Percentiles rank a stretch among this genome's conserved stretches.
Evolutionary conservation across 2,329 filamentous ascomycete genomes (phyloP).

Genomic region (Lasiodiplodia hormozganensis): DNA sequence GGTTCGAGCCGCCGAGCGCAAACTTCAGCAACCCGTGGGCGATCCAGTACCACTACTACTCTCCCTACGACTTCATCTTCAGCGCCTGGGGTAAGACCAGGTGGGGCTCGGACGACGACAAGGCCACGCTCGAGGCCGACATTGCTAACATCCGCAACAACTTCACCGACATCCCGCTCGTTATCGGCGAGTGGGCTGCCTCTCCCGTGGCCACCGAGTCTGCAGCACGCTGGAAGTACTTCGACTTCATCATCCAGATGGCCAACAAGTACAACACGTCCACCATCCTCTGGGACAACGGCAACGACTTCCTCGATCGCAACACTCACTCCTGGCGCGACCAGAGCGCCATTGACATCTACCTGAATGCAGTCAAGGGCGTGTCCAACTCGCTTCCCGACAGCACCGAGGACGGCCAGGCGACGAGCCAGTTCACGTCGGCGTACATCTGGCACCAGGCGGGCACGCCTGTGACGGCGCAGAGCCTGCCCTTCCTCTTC

Average conservation of each 20-base stretch:
- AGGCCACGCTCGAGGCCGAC: slow-evolving; percentile 57
- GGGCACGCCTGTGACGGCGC: slow-evolving; percentile 51
- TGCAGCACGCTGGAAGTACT: slow-evolving; percentile 65
- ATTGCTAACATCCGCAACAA: slow-evolving; percentile 60
- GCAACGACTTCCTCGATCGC: slow-evolving; percentile 62
- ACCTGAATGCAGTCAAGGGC: slow-evolving; percentile 54
- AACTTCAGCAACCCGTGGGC: slow-evolving; percentile 63
- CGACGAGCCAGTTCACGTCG: slow-evolving; percentile 56
- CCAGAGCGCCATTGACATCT: slow-evolving; percentile 55
- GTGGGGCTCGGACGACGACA: slow-evolving; percentile 64
- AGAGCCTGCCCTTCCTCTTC: slow-evolving; percentile 58
- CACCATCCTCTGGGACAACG: slow-evolving; percentile 67
- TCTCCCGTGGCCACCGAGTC: slow-evolving; percentile 59
- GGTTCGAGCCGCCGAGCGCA: slow-evolving; percentile 57
- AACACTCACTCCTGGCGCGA: slow-evolving; percentile 59
- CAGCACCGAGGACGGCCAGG: slow-evolving; percentile 57
- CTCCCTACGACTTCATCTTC: slow-evolving; percentile 56
- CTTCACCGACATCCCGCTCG: slow-evolving; percentile 61
- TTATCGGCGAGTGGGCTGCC: slow-evolving; percentile 66
- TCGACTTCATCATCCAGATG: slow-evolving; percentile 60
- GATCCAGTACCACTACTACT: slow-evolving; percentile 69
- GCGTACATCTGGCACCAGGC: slow-evolving; percentile 64
- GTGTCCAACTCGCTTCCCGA: slow-evolving; percentile 59
- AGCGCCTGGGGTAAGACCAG: slow-evolving; percentile 64
- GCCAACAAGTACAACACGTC: slow-evolving; percentile 59